These are phyloP conservation scores for Serpula lacrymans DNA, from an alignment of 768 basidiomycete genomes.

Conservation along the genomic window DNA sequence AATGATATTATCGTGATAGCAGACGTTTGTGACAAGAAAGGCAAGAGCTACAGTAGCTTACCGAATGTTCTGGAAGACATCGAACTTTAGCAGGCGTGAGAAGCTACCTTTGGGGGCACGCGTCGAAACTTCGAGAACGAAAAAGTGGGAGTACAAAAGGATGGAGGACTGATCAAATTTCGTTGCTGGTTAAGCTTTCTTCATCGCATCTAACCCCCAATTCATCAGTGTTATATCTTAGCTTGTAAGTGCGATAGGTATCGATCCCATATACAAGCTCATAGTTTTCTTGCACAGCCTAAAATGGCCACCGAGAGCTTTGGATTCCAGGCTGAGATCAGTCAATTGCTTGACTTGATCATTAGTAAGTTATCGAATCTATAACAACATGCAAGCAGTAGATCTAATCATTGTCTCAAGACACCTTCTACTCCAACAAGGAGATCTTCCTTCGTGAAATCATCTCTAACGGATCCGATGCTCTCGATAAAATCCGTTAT, in stretches of 20 bases:
- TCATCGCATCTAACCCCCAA: slow-evolving; percentile 11
- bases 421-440: slow-evolving; percentile 99
- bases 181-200: slow-evolving; percentile 5
- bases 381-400: slow-evolving; percentile 2
- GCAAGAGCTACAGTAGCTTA: slow-evolving; percentile 15
- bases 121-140: slow-evolving; percentile 47
- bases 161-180: slow-evolving; percentile 17
- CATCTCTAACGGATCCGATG: slow-evolving; percentile 97
- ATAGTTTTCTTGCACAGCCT: slow-evolving; percentile 18
- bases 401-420: slow-evolving; percentile 33
- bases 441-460: slow-evolving; percentile 99
- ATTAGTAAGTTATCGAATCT: slow-evolving; percentile 66
- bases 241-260: slow-evolving; percentile 12
- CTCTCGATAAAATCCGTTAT: slow-evolving; percentile 98
- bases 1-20: too few species aligned
- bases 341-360: slow-evolving; percentile 96
- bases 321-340: slow-evolving; percentile 99
- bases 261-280: slow-evolving; percentile 2
- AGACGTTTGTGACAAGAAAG: slow-evolving; percentile 5
- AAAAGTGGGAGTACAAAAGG: slow-evolving; percentile 33
- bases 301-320: slow-evolving; percentile 83
- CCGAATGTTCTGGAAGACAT: slow-evolving; percentile 34
- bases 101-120: slow-evolving; percentile 13
- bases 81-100: slow-evolving; percentile 17
- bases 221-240: slow-evolving; percentile 5